Evolutionary conservation across 352 stramenopile genomes (phyloP).

Genomic region (Phytopythium cucurbitacearum): DNA sequence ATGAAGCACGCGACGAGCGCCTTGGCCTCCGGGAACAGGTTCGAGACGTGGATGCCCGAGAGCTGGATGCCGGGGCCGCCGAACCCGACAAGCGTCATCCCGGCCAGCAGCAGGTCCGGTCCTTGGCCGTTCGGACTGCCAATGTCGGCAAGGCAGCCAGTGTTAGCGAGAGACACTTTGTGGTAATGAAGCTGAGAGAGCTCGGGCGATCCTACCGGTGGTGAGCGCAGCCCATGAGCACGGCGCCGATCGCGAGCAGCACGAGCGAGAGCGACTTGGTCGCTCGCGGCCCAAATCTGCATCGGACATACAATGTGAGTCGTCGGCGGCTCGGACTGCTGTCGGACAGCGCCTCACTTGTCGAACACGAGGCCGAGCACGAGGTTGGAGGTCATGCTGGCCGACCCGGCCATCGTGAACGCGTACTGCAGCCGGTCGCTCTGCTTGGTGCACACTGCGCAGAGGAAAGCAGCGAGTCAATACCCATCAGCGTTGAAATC

Average conservation of each 20-base stretch:
- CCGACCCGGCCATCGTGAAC: conserved; percentile 55
- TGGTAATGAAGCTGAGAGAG: not conserved
- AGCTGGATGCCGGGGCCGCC: conserved; percentile 61
- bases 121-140: conserved; percentile 19
- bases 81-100: conserved; percentile 63
- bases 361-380: conserved; percentile 59
- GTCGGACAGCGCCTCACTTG: conserved; percentile 15
- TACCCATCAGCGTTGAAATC: not conserved
- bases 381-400: conserved; percentile 63
- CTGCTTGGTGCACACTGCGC: conserved; percentile 44
- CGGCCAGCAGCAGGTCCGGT: conserved; percentile 45
- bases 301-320: not conserved
- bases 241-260: conserved; percentile 35
- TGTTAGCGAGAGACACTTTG: not conserved
- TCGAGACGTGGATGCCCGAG: conserved; percentile 69
- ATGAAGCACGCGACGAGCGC: conserved; percentile 69
- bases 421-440: conserved; percentile 54
- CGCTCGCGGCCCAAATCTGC: conserved; percentile 44
- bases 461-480: not conserved
- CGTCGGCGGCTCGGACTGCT: not conserved
- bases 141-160: not conserved
- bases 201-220: conserved; percentile 15
- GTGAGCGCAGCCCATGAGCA: conserved; percentile 48
- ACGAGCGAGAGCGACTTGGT: conserved; percentile 52
- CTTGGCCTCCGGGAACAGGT: conserved; percentile 63